phyloP scores from a whole-genome alignment of 1,139 yeast genomes.

The Zygosaccharomyces pseudobailii region DNA sequence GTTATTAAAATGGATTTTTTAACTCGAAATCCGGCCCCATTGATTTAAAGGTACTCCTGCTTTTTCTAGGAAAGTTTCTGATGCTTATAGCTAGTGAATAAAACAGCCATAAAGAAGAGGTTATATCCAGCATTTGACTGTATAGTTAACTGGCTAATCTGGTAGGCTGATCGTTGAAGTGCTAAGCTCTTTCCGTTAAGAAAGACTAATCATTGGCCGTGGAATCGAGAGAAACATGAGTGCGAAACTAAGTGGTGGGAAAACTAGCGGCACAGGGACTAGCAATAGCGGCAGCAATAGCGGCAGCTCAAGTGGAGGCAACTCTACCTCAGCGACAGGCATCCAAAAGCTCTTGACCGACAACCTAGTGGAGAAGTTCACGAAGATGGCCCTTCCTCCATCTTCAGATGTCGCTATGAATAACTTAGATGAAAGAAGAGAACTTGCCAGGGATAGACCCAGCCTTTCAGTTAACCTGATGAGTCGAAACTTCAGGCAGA shows the following conservation, averaged over 20 bases:
- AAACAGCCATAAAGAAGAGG: background rate
- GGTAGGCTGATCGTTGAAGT: background rate
- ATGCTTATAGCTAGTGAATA: background rate
- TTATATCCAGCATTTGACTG: background rate
- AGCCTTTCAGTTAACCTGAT: conserved; percentile 63
- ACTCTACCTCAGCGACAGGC: conserved; percentile 8
- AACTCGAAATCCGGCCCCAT: background rate
- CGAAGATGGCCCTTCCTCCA: conserved; percentile 68
- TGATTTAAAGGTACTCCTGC: background rate
- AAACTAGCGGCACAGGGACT: background rate
- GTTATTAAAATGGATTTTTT: background rate
- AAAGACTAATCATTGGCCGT: background rate
- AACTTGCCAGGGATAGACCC: conserved; percentile 60
- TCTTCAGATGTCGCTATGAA: conserved; percentile 41
- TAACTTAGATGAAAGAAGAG: conserved; percentile 45
- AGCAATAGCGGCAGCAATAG: conserved; percentile 4
- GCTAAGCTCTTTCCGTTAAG: background rate
- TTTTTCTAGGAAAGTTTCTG: background rate
- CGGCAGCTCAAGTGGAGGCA: background rate
- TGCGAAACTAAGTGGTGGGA: background rate
- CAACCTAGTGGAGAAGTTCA: conserved; percentile 61
- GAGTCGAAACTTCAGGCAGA: conserved; percentile 62
- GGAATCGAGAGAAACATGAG: background rate
- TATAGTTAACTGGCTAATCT: background rate
- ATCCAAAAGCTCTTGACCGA: conserved; percentile 50